phyloP scores from a whole-genome alignment of 2,329 filamentous ascomycete species.

The Monilinia fructicola region DNA sequence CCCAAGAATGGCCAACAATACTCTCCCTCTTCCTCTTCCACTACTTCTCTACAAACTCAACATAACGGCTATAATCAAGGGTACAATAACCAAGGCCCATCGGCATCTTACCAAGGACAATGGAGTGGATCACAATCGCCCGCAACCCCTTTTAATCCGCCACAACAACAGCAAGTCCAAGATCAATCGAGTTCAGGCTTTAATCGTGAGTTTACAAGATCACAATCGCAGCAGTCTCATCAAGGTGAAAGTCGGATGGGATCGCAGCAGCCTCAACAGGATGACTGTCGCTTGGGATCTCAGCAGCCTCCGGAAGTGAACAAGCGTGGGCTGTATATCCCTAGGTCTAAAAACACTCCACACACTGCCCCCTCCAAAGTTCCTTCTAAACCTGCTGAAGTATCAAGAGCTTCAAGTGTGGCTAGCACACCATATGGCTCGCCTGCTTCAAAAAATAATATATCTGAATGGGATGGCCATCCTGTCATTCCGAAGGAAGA shows the following conservation, averaged over 20 bases:
- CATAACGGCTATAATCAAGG: slow-evolving; percentile 26
- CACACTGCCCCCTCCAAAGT: slow-evolving; percentile 18
- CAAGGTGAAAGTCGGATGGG: slow-evolving; percentile 8
- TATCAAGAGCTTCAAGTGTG: slow-evolving; percentile 27
- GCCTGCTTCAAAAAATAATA: slow-evolving; percentile 17
- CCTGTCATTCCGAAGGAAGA: slow-evolving; percentile 20
- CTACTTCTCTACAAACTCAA: slow-evolving; percentile 23
- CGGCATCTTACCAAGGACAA: slow-evolving; percentile 18
- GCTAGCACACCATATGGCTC: slow-evolving; percentile 29
- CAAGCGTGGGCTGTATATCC: slow-evolving; percentile 16
- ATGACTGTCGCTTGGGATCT: slow-evolving; percentile 1
- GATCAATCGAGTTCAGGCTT: slow-evolving; percentile 11
- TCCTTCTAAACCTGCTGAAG: slow-evolving; percentile 19
- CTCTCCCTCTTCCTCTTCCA: slow-evolving; percentile 22
- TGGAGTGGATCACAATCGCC: slow-evolving; percentile 18
- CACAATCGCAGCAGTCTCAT: slow-evolving; percentile 20
- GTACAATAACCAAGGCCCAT: slow-evolving; percentile 7
- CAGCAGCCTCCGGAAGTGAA: slow-evolving; percentile 23
- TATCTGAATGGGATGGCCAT: slow-evolving; percentile 24
- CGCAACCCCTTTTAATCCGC: slow-evolving; percentile 7
- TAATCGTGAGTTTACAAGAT: slow-evolving; percentile 14
- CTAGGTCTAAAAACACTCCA: slow-evolving; percentile 15
- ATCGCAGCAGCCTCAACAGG: slow-evolving; percentile 17
- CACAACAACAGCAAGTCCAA: slow-evolving; percentile 25
- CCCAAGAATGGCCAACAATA: slow-evolving; percentile 26